Conservation (phyloP, 2,329 filamentous ascomycete genomes). For the Fusarium sp. region DNA sequence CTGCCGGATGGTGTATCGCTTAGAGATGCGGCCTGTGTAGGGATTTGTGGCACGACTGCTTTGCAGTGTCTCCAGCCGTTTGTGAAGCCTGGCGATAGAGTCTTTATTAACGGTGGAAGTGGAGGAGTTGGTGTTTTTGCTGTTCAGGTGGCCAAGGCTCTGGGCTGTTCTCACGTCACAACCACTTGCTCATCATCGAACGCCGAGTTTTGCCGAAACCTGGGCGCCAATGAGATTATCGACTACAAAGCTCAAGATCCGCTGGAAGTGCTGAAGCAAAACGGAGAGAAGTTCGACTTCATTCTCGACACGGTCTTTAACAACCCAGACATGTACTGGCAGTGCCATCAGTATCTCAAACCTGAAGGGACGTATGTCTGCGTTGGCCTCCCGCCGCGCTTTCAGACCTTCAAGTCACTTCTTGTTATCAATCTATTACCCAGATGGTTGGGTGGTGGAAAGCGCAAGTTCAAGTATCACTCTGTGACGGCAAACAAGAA, state of each 20-base stretch:
- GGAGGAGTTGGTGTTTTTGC: constrained; percentile 34
- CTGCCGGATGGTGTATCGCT: constrained; percentile 11
- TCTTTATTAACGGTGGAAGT: constrained; percentile 31
- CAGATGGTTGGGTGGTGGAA: constrained; percentile 24
- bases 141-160: constrained; percentile 22
- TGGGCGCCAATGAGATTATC: constrained; percentile 19
- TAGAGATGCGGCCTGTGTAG: constrained; percentile 18
- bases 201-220: not conserved
- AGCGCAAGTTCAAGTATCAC: constrained; percentile 27
- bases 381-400: constrained; percentile 7
- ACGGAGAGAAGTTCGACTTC: constrained; percentile 1
- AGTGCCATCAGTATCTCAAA: constrained; percentile 21
- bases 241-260: constrained; percentile 17
- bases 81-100: not conserved
- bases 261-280: not conserved
- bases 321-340: constrained; percentile 24
- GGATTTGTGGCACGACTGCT: constrained; percentile 25
- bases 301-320: constrained; percentile 27
- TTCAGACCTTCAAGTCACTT: constrained; percentile 13
- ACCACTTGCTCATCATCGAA: constrained; percentile 20
- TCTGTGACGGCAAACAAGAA: constrained; percentile 20
- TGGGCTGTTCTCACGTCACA: constrained; percentile 14
- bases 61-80: constrained; percentile 8
- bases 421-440: constrained; percentile 22
- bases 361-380: constrained; percentile 16